A percentile compares a stretch with the other conserved stretches of the same genome.
phyloP scores from a whole-genome alignment of 441 rosid species.

The Corymbia citriodora region DNA sequence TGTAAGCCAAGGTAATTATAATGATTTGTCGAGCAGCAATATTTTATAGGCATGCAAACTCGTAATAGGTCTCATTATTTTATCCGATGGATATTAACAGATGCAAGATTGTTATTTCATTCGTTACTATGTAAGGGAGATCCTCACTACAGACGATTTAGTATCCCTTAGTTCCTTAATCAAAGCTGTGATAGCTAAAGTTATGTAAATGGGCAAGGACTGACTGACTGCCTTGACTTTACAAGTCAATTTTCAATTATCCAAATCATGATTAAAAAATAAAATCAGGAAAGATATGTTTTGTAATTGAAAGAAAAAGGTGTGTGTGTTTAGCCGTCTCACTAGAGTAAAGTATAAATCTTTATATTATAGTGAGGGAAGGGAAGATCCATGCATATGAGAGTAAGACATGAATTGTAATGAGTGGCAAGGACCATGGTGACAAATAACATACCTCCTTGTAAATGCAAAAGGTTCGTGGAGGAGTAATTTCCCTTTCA shows the following conservation, averaged over 20 bases:
- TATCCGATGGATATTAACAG: not conserved
- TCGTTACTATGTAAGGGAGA: not conserved
- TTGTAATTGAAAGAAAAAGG: not conserved
- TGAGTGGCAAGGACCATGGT: not conserved
- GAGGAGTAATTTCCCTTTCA: conserved; percentile 49
- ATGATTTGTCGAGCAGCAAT: not conserved
- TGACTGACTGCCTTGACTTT: not conserved
- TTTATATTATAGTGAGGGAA: not conserved
- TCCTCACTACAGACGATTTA: not conserved
- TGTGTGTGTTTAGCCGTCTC: not conserved
- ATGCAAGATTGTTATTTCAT: not conserved
- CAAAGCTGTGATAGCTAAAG: not conserved
- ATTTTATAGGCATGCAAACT: not conserved
- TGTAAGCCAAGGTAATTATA: not conserved
- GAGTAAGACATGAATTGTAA: not conserved
- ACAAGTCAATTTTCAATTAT: not conserved
- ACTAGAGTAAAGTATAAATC: not conserved
- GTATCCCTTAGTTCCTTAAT: not conserved
- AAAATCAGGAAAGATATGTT: not conserved
- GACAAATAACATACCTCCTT: conserved; percentile 53
- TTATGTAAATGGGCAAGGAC: not conserved
- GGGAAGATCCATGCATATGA: not conserved
- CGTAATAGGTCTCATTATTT: not conserved
- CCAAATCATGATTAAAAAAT: not conserved
- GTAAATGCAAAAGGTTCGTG: conserved; percentile 77